These are phyloP conservation scores for Diaporthe aspalathi DNA, from an alignment of 2,329 filamentous ascomycete species.

Conservation along the genomic window DNA sequence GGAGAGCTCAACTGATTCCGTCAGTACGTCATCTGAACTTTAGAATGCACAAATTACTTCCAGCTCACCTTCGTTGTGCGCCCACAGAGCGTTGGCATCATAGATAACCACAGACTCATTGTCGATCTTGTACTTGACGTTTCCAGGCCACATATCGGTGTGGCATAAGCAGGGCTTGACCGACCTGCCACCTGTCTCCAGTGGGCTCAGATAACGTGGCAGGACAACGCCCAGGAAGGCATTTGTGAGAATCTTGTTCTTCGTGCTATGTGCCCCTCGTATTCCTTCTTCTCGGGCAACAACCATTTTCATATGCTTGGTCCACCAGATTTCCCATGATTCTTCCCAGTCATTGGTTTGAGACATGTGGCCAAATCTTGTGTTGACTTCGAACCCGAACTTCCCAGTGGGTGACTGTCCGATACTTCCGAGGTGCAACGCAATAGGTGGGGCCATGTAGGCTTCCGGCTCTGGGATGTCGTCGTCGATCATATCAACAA, in stretches of 20 bases:
- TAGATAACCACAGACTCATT: background rate
- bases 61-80: background rate
- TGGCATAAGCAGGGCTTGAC: conserved; percentile 1
- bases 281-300: background rate
- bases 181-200: background rate
- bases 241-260: background rate
- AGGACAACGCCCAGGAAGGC: background rate
- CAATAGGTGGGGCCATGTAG: background rate
- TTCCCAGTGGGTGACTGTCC: background rate
- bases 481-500: background rate
- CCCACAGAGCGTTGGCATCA: background rate
- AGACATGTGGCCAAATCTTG: background rate
- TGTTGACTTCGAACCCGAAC: background rate
- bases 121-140: background rate
- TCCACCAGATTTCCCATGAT: background rate
- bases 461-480: background rate
- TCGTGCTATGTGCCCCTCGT: background rate
- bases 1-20: background rate
- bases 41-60: background rate
- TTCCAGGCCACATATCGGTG: background rate
- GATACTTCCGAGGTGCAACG: background rate
- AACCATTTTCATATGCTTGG: background rate
- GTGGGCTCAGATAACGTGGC: background rate
- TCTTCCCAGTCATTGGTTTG: background rate
- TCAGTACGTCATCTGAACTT: background rate